Evolutionary conservation across 495 filamentous ascomycete species (phyloP), one percentile per base, ranked within the genome.

Genomic region (Monascus purpureus): DNA sequence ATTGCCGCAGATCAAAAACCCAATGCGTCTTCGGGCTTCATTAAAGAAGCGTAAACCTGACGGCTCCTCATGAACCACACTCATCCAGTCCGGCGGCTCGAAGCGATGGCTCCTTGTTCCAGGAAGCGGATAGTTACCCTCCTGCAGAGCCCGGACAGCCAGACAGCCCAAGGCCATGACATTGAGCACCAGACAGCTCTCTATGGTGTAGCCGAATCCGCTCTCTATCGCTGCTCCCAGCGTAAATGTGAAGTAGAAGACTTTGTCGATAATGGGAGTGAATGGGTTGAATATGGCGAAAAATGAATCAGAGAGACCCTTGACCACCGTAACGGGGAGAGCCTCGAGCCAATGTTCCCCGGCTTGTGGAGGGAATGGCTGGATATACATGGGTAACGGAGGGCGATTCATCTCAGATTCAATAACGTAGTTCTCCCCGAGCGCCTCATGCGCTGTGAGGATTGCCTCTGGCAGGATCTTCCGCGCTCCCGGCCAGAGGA

Each of bases 251-350:
- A 62, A 63, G 38, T 59, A 65, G 35, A 59, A 65, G 17, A 50
- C 53, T 38, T 60, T 61, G 23, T 65, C 61, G 55, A 65, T 62
- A 29, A 65, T 62, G 2, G 61, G 61, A 5, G 61, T 65, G 15
- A 55, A 65, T 0, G 57, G 59, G 27, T 60, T 63, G 32, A 63
- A 62, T 0, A 58, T 57, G 11, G 49, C 42, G 28, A 63, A 65
- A 24, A 65, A 65, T 0, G 57, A 59, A 43, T 61, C 55, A 11
- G 59, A 55, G 12, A 65, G 42, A 3, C 59, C 57, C 35, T 55
- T 60, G 35, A 63, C 49, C 53, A 65, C 46, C 0, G 55, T 43
- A 26, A 65, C 26, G 1, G 61, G 61, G 8, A 63, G 41, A 0
- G 39, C 32, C 23, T 65, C 53, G 15, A 65, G 40, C 61, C 61